These are phyloP conservation scores for Gnetum montanum DNA, from an alignment of 75 land plant species.

Conservation along the genomic window DNA sequence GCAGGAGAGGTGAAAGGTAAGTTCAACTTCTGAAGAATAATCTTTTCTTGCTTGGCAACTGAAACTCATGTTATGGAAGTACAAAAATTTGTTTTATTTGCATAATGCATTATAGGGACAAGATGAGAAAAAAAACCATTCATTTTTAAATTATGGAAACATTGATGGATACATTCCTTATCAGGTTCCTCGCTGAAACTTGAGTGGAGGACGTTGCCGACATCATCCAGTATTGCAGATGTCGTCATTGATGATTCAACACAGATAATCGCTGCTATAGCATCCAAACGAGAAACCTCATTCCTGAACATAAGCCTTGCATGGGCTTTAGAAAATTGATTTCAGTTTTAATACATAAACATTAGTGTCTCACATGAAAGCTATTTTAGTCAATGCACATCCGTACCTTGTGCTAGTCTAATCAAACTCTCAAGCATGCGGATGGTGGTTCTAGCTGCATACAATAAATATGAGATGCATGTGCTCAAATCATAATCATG, in stretches of 20 bases:
- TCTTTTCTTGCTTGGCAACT: constrained; percentile 76
- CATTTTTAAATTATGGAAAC: background rate
- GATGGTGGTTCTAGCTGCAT: constrained; percentile 86
- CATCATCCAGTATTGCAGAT: constrained; percentile 82
- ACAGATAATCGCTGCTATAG: constrained; percentile 84
- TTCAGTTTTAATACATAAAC: background rate
- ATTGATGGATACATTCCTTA: constrained; percentile 77
- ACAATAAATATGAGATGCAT: too few relatives aligned
- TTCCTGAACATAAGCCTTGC: constrained; percentile 93
- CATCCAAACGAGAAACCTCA: constrained; percentile 78
- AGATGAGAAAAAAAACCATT: background rate
- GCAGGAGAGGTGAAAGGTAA: constrained; percentile 7
- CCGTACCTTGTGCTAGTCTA: constrained; percentile 86
- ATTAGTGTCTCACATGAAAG: background rate
- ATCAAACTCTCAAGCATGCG: constrained; percentile 97
- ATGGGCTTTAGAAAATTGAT: constrained; percentile 55
- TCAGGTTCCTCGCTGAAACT: constrained; percentile 82
- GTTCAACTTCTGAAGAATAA: constrained; percentile 58
- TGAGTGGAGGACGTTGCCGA: constrained; percentile 90
- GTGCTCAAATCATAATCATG: too few relatives aligned
- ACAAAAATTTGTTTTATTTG: background rate
- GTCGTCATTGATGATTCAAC: constrained; percentile 97
- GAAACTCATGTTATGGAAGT: constrained; percentile 15
- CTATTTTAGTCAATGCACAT: background rate
- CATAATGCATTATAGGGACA: background rate